phyloP scores from a whole-genome alignment of 2,329 filamentous ascomycete genomes.

The Helminthosporium solani region DNA sequence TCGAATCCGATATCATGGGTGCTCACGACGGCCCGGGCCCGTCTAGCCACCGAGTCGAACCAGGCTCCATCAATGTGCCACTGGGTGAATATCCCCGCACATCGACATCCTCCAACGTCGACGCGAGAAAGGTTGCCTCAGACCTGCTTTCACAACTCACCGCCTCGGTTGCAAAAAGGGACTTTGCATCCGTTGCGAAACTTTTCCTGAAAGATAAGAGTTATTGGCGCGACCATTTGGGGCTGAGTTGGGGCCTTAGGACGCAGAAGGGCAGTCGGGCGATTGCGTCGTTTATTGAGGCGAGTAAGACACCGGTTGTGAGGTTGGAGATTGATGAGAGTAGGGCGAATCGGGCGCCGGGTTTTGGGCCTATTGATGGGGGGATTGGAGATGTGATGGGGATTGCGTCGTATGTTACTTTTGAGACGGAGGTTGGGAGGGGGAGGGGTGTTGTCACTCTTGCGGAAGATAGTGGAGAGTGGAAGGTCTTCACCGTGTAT shows the following conservation, averaged over 20 bases:
- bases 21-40: constrained; percentile 23
- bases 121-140: constrained; percentile 44
- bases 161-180: constrained; percentile 37
- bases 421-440: constrained; percentile 33
- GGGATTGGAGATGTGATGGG: constrained; percentile 31
- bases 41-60: constrained; percentile 49
- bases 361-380: constrained; percentile 30
- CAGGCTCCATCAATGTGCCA: constrained; percentile 58
- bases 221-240: constrained; percentile 62
- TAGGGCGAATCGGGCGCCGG: constrained; percentile 17
- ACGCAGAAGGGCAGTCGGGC: constrained; percentile 52
- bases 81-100: constrained; percentile 48
- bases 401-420: constrained; percentile 27
- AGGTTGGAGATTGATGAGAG: constrained; percentile 34
- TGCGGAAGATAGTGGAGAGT: constrained; percentile 34
- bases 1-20: constrained; percentile 18
- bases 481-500: constrained; percentile 44
- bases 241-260: constrained; percentile 57
- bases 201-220: constrained; percentile 54
- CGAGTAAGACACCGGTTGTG: constrained; percentile 34
- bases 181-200: constrained; percentile 31
- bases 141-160: constrained; percentile 47
- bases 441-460: constrained; percentile 40
- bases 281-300: constrained; percentile 42
- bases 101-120: constrained; percentile 26